Base-by-base conservation (phyloP, 2,329 filamentous ascomycete genomes). In the Grosmannia penicillata region DNA sequence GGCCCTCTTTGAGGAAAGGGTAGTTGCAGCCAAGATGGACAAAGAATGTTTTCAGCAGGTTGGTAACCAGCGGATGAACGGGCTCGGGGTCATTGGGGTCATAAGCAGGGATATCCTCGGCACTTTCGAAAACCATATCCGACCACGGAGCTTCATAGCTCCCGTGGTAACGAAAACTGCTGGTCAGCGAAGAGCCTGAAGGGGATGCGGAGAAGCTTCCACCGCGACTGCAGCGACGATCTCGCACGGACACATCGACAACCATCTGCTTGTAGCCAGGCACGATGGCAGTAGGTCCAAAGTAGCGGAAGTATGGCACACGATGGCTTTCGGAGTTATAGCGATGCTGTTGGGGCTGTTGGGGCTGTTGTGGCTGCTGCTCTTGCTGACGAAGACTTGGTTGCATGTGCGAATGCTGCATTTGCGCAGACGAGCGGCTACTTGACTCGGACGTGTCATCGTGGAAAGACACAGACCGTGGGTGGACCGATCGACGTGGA, bases 201-300 rank as follows among this genome's bases (percentile, higher is more conserved):
- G 70, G 73, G 0, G 65, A 60, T 8, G 58, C 63, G 1, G 75
- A 72, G 33, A 72, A 68, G 15, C 73, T 78, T 36, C 65, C 67
- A 7, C 60, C 64, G 8, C 65, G 68, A 37, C 75, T 76, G 19
- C 69, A 68, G 19, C 75, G 69, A 42, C 75, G 65, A 43, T 80
- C 76, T 42, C 78, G 70, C 23, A 87, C 74, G 38, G 80, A 78
- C 15, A 58, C 48, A 32, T 57, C 52, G 42, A 82, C 78, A 21
- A 93, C 82, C 83, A 93, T 93, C 56, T 93, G 84, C 57, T 93
- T 93, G 61, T 86, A 93, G 18, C 85, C 85, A 2, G 85, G 85
- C 37, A 91, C 83, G 51, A 93, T 93, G 45, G 85, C 86, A 1
- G 86, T 93, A 0, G 84, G 83, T 0, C 85, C 86, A 53, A 93